These are phyloP conservation scores for Cryphonectria carpinicola DNA, from an alignment of 2,329 filamentous ascomycete genomes.

Conservation along the genomic window DNA sequence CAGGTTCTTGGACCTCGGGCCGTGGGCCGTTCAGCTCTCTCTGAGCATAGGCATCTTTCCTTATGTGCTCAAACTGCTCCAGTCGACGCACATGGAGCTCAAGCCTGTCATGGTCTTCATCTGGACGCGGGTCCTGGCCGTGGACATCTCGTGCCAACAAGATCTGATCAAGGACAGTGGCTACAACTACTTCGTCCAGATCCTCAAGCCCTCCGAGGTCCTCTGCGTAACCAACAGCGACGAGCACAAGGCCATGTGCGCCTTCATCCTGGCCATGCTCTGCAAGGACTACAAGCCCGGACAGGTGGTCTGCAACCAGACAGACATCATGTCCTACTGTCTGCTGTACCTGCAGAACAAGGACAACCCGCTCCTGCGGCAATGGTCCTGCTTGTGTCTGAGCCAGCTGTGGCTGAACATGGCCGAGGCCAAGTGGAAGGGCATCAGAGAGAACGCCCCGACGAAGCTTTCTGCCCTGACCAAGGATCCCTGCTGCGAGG, in stretches of 20 bases:
- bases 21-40: conserved; percentile 98
- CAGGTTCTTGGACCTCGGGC: conserved; percentile 91
- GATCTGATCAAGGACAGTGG: conserved; percentile 96
- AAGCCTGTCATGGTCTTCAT: conserved; percentile 99
- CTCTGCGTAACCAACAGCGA: conserved; percentile 86
- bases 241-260: conserved; percentile 98
- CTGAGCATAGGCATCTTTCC: conserved; percentile 98
- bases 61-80: conserved; percentile 94
- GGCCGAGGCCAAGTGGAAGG: conserved; percentile 92
- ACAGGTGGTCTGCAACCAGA: conserved; percentile 87
- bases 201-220: conserved; percentile 81
- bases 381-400: conserved; percentile 95
- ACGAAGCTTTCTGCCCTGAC: conserved; percentile 78
- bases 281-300: conserved; percentile 94
- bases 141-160: conserved; percentile 90
- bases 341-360: conserved; percentile 81
- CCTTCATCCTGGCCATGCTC: conserved; percentile 92
- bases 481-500: conserved; percentile 87
- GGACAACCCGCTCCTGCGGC: conserved; percentile 84
- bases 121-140: conserved; percentile 93
- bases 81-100: conserved; percentile 90
- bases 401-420: conserved; percentile 93
- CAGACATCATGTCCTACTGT: conserved; percentile 88
- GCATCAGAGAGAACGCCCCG: conserved; percentile 86
- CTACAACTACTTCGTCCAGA: conserved; percentile 94